Evolutionary conservation across 768 basidiomycete species (phyloP).

Genomic region (Lentinus tigrinus): DNA sequence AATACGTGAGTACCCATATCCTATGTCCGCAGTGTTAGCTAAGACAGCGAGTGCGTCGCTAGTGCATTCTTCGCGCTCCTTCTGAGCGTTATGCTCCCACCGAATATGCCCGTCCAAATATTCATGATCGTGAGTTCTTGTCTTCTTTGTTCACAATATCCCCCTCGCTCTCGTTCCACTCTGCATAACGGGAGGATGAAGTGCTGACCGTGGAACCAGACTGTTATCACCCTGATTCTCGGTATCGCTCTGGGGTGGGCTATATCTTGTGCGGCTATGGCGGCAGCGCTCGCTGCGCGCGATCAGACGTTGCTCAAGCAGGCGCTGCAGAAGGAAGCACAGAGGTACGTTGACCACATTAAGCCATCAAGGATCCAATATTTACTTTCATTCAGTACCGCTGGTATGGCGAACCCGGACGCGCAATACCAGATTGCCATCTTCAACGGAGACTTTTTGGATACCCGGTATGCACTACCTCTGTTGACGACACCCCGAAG

Average conservation of each 20-base stretch:
- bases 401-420: conserved; percentile 39
- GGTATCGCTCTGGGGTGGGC: conserved; percentile 55
- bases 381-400: conserved; percentile 20
- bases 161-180: background rate
- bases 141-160: background rate
- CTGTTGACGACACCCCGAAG: too few relatives aligned
- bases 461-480: conserved; percentile 31
- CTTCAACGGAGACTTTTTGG: conserved; percentile 51
- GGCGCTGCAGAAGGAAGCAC: conserved; percentile 28
- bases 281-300: conserved; percentile 41
- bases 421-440: conserved; percentile 38
- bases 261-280: conserved; percentile 53
- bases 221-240: conserved; percentile 42
- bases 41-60: background rate
- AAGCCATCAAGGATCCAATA: background rate
- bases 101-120: conserved; percentile 46
- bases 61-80: conserved; percentile 48
- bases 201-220: conserved; percentile 20
- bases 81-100: conserved; percentile 44
- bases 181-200: background rate
- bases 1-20: conserved; percentile 36
- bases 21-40: background rate
- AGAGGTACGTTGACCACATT: conserved; percentile 27
- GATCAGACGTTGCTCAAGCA: conserved; percentile 31
- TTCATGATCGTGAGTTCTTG: conserved; percentile 44